Base-by-base conservation (phyloP, 805 yeast genomes). In the Candida tibetensis region DNA sequence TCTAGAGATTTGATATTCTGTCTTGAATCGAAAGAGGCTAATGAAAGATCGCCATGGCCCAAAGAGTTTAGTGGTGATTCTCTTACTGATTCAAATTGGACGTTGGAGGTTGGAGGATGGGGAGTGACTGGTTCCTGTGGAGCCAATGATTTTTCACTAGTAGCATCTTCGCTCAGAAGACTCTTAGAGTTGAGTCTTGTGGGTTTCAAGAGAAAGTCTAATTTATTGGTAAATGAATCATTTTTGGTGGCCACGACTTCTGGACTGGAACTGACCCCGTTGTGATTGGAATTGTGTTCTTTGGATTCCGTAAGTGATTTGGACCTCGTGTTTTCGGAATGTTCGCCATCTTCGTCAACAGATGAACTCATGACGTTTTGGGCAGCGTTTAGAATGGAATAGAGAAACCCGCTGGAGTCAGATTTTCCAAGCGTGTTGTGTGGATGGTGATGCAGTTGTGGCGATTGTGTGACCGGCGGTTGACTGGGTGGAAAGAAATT, bases 21-120 rank as follows among this genome's bases (percentile, higher is more conserved):
- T n/a, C 31, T 39, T 12, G 29, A 16, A 17, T 45, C 60, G 29
- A 58, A 57, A 13, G 48, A 45, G 33, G 59, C 67, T 9, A 73
- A 50, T 0, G 68, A 48, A 29, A 77, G 58, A 17, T 66, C 62
- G 2, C 82, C 82, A 30, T 64, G 57, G 2, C 82, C 82, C 33
- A 77, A 40, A 0, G 79, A 66, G 38, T 63, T 68, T 17, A 76
- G 42, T 0, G 77, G 71, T 3, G 77, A 62, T 28, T 69, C 69
- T 32, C 74, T 60, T 3, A 77, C 56, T 0, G 79, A 70, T 38
- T 61, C 71, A 47, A 77, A 77, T 21, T 64, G 71, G 15, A 77
- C 71, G 18, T 60, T 59, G 6, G 62, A 46, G 4, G 62, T 39
- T 34, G 45, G 37, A 6, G 45, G 41, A n/a, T 33, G 16, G 35